Percentiles rank a stretch among this genome's conserved stretches.
phyloP scores from a whole-genome alignment of 192 early-diverging fungal genomes.

The Radiomyces spectabilis region DNA sequence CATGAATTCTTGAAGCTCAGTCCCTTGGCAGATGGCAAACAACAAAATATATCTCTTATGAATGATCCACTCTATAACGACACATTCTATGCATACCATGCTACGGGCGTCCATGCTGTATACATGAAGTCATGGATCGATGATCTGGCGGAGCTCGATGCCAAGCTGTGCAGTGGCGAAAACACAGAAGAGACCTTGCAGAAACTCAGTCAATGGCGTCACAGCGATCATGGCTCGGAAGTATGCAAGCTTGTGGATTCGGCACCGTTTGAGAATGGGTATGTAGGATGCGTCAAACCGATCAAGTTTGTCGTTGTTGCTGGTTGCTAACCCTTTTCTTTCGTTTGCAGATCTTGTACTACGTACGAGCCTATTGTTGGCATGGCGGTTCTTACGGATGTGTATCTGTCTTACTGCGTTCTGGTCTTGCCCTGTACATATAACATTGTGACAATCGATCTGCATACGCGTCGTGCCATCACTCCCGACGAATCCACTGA shows the following conservation, averaged over 20 bases:
- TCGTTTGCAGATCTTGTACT: too few relatives aligned
- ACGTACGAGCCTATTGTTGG: slow-evolving; percentile 52
- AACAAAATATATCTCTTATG: slow-evolving; percentile 47
- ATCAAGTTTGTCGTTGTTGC: too few relatives aligned
- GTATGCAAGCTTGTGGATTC: too few relatives aligned
- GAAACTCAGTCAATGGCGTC: too few relatives aligned
- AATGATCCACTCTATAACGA: slow-evolving; percentile 53
- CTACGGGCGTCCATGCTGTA: slow-evolving; percentile 60
- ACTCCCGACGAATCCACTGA: background rate
- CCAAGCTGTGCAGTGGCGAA: too few relatives aligned
- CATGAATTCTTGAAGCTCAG: slow-evolving; percentile 47
- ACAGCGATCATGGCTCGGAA: too few relatives aligned
- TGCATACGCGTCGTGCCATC: slow-evolving; percentile 10
- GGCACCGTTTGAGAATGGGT: too few relatives aligned
- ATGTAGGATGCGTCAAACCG: too few relatives aligned
- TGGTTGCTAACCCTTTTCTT: too few relatives aligned
- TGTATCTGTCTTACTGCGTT: slow-evolving; percentile 67
- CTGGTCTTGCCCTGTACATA: slow-evolving; percentile 47
- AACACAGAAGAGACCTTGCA: too few relatives aligned
- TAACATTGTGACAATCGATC: slow-evolving; percentile 25
- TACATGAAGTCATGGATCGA: slow-evolving; percentile 50
- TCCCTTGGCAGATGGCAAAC: too few relatives aligned
- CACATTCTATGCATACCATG: slow-evolving; percentile 63
- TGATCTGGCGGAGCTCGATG: slow-evolving; percentile 13
- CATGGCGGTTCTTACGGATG: slow-evolving; percentile 47